A percentile compares a stretch with the other conserved stretches of the same genome.
Evolutionary conservation across 177 flowering plant genomes (phyloP).

Genomic region (Telopea speciosissima): DNA sequence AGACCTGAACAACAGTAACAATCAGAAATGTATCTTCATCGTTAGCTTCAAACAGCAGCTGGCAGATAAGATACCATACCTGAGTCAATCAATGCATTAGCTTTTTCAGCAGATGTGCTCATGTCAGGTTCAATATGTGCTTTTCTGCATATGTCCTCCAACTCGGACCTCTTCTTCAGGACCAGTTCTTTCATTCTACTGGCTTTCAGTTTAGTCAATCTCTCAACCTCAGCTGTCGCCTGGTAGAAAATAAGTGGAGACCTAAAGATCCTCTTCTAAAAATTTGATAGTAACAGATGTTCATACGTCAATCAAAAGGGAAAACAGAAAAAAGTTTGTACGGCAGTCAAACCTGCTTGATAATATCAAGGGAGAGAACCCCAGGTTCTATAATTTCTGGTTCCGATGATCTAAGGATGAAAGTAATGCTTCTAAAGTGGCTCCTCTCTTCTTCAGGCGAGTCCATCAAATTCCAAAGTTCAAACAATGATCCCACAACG

Average conservation of each 20-base stretch:
- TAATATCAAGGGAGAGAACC: slow-evolving; percentile 59
- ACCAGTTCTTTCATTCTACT: slow-evolving; percentile 95
- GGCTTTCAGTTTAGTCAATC: slow-evolving; percentile 76
- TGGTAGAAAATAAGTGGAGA: slow-evolving; percentile 22
- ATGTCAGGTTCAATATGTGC: slow-evolving; percentile 78
- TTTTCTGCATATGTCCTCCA: slow-evolving; percentile 74
- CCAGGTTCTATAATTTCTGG: slow-evolving; percentile 52
- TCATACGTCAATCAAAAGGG: too few relatives aligned
- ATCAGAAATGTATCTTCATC: slow-evolving; percentile 3
- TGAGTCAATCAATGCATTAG: slow-evolving; percentile 81
- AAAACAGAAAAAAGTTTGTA: neutral
- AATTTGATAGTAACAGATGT: neutral
- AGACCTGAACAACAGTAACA: slow-evolving; percentile 44
- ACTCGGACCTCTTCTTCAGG: slow-evolving; percentile 74
- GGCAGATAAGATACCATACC: slow-evolving; percentile 35
- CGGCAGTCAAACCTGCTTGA: slow-evolving; percentile 58
- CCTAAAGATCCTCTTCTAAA: slow-evolving; percentile 7
- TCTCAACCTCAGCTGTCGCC: slow-evolving; percentile 78
- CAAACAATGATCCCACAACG: slow-evolving; percentile 42
- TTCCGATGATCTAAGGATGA: slow-evolving; percentile 42
- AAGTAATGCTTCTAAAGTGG: slow-evolving; percentile 34
- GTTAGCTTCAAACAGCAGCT: neutral
- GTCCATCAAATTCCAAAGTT: slow-evolving; percentile 92
- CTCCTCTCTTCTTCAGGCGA: slow-evolving; percentile 55
- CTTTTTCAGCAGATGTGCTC: slow-evolving; percentile 72